Evolutionary conservation across 169 alveolate species (phyloP).

Genomic region (Plasmodium chabaudi): DNA sequence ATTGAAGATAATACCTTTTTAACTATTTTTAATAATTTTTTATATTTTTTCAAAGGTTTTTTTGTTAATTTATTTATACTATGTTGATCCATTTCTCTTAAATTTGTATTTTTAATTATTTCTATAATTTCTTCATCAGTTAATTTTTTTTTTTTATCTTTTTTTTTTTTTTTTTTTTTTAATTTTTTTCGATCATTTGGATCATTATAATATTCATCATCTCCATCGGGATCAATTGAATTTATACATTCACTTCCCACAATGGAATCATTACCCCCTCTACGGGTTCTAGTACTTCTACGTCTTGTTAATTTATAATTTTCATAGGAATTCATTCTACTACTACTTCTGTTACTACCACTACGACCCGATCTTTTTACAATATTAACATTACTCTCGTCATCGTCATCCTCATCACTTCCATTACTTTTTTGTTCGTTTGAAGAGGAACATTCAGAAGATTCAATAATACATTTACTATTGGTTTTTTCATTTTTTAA

Average conservation of each 20-base stretch:
- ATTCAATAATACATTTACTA: background rate
- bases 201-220: background rate
- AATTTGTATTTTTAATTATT: conserved; percentile 28
- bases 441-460: conserved; percentile 36
- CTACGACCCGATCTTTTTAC: conserved; percentile 5
- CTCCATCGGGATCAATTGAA: background rate
- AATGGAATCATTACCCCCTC: conserved; percentile 3
- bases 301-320: conserved; percentile 3
- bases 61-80: conserved; percentile 58
- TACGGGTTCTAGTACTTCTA: conserved; percentile 25
- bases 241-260: conserved; percentile 9
- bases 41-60: conserved; percentile 47
- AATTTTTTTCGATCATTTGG: background rate
- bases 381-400: background rate
- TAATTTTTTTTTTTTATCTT: conserved; percentile 22
- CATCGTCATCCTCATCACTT: conserved; percentile 14
- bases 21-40: conserved; percentile 51
- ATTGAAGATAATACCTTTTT: conserved; percentile 19
- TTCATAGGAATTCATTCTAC: conserved; percentile 3
- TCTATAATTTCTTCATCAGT: conserved; percentile 39
- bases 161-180: conserved; percentile 43
- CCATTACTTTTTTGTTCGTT: conserved; percentile 17
- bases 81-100: conserved; percentile 59
- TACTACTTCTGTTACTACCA: conserved; percentile 26
- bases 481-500: conserved; percentile 5